Evolutionary conservation across 2,329 filamentous ascomycete genomes (phyloP).

Genomic region (Xylaria digitata): DNA sequence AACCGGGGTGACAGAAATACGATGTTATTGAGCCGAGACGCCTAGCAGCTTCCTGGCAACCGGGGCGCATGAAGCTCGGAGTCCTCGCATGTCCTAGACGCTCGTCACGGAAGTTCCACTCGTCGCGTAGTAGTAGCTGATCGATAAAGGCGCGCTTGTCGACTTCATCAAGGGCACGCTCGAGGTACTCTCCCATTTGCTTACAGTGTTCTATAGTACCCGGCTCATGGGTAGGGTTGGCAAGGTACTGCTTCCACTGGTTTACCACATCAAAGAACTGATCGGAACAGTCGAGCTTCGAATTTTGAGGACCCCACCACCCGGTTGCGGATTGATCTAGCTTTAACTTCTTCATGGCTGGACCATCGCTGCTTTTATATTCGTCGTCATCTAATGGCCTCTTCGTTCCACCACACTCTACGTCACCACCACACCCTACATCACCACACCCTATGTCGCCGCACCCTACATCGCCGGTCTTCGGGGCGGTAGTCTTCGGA

Average conservation of each 20-base stretch:
- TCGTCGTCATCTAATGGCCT: no score
- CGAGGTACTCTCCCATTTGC: constrained; percentile 7
- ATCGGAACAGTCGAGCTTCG: constrained; percentile 22
- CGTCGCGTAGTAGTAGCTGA: not conserved
- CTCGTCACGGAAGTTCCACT: constrained; percentile 24
- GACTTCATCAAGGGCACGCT: constrained; percentile 10
- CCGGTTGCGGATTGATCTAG: not conserved
- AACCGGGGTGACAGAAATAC: not conserved
- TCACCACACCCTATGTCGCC: no score
- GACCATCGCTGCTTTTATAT: no score
- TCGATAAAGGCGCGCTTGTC: not conserved
- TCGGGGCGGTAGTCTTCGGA: no score
- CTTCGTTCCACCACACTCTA: no score
- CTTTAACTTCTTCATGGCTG: constrained; percentile 13
- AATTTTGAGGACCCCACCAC: constrained; percentile 34
- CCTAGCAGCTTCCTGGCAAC: not conserved
- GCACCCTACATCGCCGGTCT: no score
- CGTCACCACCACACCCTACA: no score
- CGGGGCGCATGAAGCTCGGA: constrained; percentile 23
- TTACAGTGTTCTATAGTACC: constrained; percentile 7
- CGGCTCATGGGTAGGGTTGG: constrained; percentile 10
- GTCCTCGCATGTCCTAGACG: accelerated
- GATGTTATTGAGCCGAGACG: constrained; percentile 24
- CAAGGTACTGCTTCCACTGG: constrained; percentile 28
- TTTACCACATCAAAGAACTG: constrained; percentile 28